Evolutionary conservation across 2,329 filamentous ascomycete species (phyloP).

Genomic region (Sclerotinia subarctica): DNA sequence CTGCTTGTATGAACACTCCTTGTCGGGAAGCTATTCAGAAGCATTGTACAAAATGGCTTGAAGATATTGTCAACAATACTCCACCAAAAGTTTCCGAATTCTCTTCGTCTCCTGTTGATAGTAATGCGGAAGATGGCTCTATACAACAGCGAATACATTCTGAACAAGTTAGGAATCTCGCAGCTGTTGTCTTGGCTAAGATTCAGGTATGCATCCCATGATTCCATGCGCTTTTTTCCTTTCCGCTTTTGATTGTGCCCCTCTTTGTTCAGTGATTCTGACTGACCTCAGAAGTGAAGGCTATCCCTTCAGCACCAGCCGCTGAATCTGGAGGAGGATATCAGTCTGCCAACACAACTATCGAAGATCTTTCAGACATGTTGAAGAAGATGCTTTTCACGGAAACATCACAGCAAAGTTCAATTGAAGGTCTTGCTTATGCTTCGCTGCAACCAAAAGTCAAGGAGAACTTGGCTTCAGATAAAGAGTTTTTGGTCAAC

Average conservation of each 20-base stretch:
- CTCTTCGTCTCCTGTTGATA: slow-evolving; percentile 27
- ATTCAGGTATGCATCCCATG: slow-evolving; percentile 51
- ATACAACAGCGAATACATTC: slow-evolving; percentile 48
- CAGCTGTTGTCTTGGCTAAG: slow-evolving; percentile 75
- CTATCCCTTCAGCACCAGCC: slow-evolving; percentile 34
- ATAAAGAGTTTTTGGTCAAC: slow-evolving; percentile 64
- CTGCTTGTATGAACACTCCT: slow-evolving; percentile 78
- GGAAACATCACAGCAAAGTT: slow-evolving; percentile 60
- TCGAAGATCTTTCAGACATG: slow-evolving; percentile 62
- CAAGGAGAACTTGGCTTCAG: slow-evolving; percentile 74
- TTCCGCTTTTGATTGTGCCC: slow-evolving; percentile 25
- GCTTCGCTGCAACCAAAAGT: slow-evolving; percentile 81
- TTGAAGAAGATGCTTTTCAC: slow-evolving; percentile 66
- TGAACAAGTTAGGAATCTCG: slow-evolving; percentile 59
- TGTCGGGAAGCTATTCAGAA: slow-evolving; percentile 83
- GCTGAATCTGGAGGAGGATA: slow-evolving; percentile 41
- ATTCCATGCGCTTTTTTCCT: background rate
- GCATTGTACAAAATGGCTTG: slow-evolving; percentile 83
- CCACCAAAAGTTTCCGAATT: slow-evolving; percentile 49
- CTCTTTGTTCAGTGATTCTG: slow-evolving; percentile 30
- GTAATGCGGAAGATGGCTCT: slow-evolving; percentile 34
- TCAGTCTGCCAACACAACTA: slow-evolving; percentile 54
- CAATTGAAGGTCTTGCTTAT: slow-evolving; percentile 89
- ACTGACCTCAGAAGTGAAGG: slow-evolving; percentile 40
- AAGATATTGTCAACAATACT: slow-evolving; percentile 74